Base-by-base conservation (phyloP, 2,329 filamentous ascomycete species). In the Aspergillus spinulosporus region DNA sequence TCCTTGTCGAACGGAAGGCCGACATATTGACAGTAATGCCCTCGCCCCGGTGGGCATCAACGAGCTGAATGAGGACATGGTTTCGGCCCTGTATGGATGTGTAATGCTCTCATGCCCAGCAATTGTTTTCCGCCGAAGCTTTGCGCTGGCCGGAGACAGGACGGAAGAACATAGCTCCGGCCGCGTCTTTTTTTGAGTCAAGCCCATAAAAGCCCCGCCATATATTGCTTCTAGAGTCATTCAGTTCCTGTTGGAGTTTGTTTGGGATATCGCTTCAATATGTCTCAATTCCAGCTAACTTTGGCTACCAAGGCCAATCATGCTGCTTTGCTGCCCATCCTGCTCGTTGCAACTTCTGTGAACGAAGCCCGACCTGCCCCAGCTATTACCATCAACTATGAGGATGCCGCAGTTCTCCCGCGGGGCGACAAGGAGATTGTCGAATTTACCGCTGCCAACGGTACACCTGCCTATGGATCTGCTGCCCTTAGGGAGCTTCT, bases 251-350 rank as follows among this genome's bases (percentile, higher is more conserved):
- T 28, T 32, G 40, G 44, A 47, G 14, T 44, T 50, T 56, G 56
- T 31, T 15, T 32, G 31, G 42, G 32, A 49, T 52, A 59, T 42
- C 58, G 62, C 56, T 58, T 34, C 59, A 64, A 48, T 45, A 74
- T 74, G 72, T 64, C 70, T 48, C 60, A 68, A 46, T 68, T 65
- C 54, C 62, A 69, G 54, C 59, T 77, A 45, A 72, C 65, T 31
- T 62, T 76, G 63, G 74, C 76, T 31, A 68, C 69, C 31, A 71
- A 73, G 54, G 75, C 72, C 57, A 76, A 73, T 57, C 73, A 75
- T 59, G 69, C 76, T 36, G 64, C 66, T 4, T 52, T 76, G 42
- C 66, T 78, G n/a, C 76, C 76, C 12, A 71, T 71, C 36, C 61
- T 76, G 14, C 64, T 78, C 43, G 68, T 76, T 57, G 75, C 73